phyloP scores from a whole-genome alignment of 2,329 filamentous ascomycete species.

The Trichocomaceae sp. region DNA sequence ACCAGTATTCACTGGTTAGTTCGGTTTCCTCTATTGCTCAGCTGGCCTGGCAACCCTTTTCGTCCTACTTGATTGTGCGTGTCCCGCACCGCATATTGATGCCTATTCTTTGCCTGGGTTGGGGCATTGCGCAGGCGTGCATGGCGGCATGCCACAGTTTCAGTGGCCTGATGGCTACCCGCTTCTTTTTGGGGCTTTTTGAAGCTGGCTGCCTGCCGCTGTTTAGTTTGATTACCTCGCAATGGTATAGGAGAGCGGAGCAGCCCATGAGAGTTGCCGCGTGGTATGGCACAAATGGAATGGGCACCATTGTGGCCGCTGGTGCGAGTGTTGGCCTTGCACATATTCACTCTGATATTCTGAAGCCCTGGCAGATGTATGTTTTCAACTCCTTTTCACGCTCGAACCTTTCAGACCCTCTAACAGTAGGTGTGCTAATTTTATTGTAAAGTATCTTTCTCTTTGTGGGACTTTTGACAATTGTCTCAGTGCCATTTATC shows the following conservation, averaged over 20 bases:
- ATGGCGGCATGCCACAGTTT: slow-evolving; percentile 46
- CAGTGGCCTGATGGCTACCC: slow-evolving; percentile 40
- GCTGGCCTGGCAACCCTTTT: slow-evolving; percentile 56
- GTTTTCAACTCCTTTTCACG: slow-evolving; percentile 7
- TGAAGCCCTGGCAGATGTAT: slow-evolving; percentile 48
- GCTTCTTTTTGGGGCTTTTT: slow-evolving; percentile 49
- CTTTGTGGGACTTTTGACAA: slow-evolving; percentile 55
- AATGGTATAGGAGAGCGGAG: slow-evolving; percentile 48
- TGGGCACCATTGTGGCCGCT: slow-evolving; percentile 52
- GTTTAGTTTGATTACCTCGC: slow-evolving; percentile 40
- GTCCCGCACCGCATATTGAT: slow-evolving; percentile 55
- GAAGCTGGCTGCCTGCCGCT: slow-evolving; percentile 47
- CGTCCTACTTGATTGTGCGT: slow-evolving; percentile 54
- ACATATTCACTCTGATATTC: slow-evolving; percentile 42
- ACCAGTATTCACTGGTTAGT: slow-evolving; percentile 52
- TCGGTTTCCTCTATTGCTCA: slow-evolving; percentile 56
- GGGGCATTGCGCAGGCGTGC: slow-evolving; percentile 43
- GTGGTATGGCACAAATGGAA: slow-evolving; percentile 61
- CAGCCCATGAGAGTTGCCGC: slow-evolving; percentile 57
- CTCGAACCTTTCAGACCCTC: not conserved
- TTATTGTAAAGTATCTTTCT: slow-evolving; percentile 47
- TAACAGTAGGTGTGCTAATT: not conserved
- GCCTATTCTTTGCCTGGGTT: slow-evolving; percentile 44
- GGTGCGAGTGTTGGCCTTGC: slow-evolving; percentile 52
- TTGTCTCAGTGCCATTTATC: slow-evolving; percentile 51